phyloP scores from a whole-genome alignment of 108 stramenopile species.

The Skeletonema potamos region DNA sequence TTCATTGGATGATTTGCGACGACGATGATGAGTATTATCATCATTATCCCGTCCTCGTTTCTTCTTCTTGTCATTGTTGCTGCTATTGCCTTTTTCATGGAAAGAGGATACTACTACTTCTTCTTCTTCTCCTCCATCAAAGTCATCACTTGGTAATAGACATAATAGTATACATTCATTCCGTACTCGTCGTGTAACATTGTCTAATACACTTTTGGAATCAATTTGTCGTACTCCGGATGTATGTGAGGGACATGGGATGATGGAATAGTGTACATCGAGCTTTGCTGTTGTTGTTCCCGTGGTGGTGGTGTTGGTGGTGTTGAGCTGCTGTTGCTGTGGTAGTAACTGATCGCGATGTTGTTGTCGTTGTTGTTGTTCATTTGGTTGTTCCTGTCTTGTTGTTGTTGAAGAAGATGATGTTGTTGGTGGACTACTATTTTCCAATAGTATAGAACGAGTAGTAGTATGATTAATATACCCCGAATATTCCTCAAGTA shows the following conservation, averaged over 20 bases:
- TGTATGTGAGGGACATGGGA: not conserved
- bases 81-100: not conserved
- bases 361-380: too few relatives aligned
- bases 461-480: too few relatives aligned
- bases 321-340: not conserved
- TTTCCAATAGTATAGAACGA: too few relatives aligned
- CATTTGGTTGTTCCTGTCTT: too few relatives aligned
- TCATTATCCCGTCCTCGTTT: not conserved
- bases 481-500: not conserved
- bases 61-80: too few relatives aligned
- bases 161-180: not conserved
- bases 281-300: not conserved
- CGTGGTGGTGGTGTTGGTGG: not conserved
- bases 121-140: not conserved
- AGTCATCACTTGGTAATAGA: not conserved
- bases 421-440: too few relatives aligned
- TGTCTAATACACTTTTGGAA: not conserved
- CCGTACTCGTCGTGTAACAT: not conserved
- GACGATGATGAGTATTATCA: not conserved
- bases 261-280: not conserved
- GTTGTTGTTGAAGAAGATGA: too few relatives aligned
- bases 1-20: not conserved
- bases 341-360: too few relatives aligned
- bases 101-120: too few relatives aligned
- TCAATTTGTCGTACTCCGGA: not conserved